Conservation (phyloP, 352 stramenopile species). For the Phytophthora constricta region DNA sequence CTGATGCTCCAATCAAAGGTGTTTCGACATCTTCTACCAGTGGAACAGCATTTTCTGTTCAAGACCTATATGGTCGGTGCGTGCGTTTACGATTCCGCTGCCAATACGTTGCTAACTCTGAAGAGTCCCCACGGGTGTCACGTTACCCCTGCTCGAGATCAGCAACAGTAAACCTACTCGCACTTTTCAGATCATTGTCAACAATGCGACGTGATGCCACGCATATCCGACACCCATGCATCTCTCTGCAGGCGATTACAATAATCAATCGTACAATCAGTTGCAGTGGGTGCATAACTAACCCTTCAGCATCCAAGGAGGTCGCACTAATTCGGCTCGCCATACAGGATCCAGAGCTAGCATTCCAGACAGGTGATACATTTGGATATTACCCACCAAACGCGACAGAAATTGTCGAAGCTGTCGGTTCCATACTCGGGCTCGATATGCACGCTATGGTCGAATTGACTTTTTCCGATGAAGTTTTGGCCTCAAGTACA, state of each 20-base stretch:
- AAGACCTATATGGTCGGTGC: conserved; percentile 20
- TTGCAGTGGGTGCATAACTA: not conserved
- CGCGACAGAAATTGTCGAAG: conserved; percentile 59
- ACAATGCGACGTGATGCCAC: too few relatives aligned
- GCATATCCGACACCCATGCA: conserved; percentile 16
- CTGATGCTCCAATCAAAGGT: not conserved
- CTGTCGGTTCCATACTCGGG: conserved; percentile 67
- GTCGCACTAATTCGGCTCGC: conserved; percentile 57
- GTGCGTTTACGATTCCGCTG: conserved; percentile 31
- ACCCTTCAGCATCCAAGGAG: conserved; percentile 11
- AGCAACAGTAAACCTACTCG: too few relatives aligned
- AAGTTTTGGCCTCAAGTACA: too few relatives aligned
- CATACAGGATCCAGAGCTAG: conserved; percentile 55
- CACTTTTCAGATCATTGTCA: too few relatives aligned
- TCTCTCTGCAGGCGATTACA: conserved; percentile 10
- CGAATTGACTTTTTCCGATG: conserved; percentile 48
- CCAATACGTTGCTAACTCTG: conserved; percentile 1
- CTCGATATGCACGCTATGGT: conserved; percentile 90
- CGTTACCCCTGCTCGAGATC: too few relatives aligned
- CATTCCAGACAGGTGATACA: conserved; percentile 88
- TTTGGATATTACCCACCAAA: conserved; percentile 88
- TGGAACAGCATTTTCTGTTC: conserved; percentile 14
- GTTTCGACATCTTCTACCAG: not conserved
- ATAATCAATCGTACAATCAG: not conserved
- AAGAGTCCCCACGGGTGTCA: too few relatives aligned